Evolutionary conservation across 257 asterid species (phyloP), one percentile per base, ranked within the genome.

Genomic region (Plantago elongata): DNA sequence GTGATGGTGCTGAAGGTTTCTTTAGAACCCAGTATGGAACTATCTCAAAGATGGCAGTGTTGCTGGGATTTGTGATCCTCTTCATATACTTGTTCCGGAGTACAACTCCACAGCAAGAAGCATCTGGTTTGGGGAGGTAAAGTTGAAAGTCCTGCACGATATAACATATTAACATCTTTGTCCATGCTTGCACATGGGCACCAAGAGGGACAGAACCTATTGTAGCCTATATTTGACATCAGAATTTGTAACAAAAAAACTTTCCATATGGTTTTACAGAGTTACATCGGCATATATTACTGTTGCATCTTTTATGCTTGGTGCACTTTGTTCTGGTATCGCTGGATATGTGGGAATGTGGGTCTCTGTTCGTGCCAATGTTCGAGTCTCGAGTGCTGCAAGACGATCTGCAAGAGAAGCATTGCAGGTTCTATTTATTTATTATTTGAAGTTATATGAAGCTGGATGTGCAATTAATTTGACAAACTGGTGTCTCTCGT

Each of bases 311-410:
- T 93, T 89, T 81, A 81, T 93, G 67, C 95, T 93, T 42, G 99
- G 99, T 70, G 96, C 97, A 67, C 72, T 93, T 45, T 93, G 99
- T 75, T 93, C 99, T 67, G 99, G 99, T 45, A 61, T 89, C 67
- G 97, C 99, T 82, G 99, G 99, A 64, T 93, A 89, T 69, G 96
- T 87, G 51, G 99, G 99, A 51, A 93, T 93, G 99, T 93, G 99
- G 99, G 99, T 93, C 65, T 93, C 99, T 61, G 97, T 93, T 62
- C 95, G 99, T 55, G 99, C 99, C 62, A 93, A 93, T 82, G 99
- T 93, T 62, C 84, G 99, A 62, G 99, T 89, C 62, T 76, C 99
- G 51, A 89, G 99, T 87, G 99, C 99, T 43, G 99, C 99, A 73
- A 82, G 99, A 69, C 85, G 97, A 60, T 93, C 99, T 29, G 89